A percentile compares a stretch with the other conserved stretches of the same genome.
phyloP scores from a whole-genome alignment of 2,329 filamentous ascomycete species.

The Trichoderma sp. region DNA sequence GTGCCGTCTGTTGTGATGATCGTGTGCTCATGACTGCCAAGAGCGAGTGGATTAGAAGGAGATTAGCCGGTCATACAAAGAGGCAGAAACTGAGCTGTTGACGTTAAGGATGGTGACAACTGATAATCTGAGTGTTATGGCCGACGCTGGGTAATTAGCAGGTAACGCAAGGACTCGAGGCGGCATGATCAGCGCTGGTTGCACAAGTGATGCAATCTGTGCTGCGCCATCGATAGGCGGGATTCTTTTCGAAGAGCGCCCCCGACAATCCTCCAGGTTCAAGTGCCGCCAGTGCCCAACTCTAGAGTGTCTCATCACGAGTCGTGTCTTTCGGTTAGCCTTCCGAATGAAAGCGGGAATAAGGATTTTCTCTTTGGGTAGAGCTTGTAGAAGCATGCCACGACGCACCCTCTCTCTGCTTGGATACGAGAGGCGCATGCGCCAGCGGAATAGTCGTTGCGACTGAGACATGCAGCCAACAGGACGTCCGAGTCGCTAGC shows the following conservation, averaged over 20 bases:
- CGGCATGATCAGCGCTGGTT: background rate
- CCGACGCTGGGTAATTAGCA: background rate
- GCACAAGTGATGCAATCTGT: background rate
- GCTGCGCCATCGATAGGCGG: background rate
- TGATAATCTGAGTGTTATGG: background rate
- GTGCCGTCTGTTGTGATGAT: background rate
- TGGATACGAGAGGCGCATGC: constrained; percentile 6
- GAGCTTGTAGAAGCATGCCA: background rate
- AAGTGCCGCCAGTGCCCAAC: background rate
- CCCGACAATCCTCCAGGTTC: background rate
- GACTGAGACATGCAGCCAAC: constrained; percentile 22
- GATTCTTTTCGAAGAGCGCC: background rate
- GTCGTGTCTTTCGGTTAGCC: background rate
- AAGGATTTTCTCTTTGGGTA: background rate
- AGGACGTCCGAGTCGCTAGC: background rate
- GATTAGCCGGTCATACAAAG: background rate
- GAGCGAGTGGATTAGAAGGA: background rate
- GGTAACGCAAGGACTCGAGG: constrained; percentile 3
- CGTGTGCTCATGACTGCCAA: background rate
- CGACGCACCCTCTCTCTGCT: background rate
- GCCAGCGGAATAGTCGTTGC: background rate
- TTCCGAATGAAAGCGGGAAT: background rate
- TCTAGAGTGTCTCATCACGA: background rate
- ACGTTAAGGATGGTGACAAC: background rate
- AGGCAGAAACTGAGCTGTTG: background rate